These are phyloP conservation scores for Aspergillus steynii DNA, from an alignment of 495 filamentous ascomycete species.

Conservation along the genomic window DNA sequence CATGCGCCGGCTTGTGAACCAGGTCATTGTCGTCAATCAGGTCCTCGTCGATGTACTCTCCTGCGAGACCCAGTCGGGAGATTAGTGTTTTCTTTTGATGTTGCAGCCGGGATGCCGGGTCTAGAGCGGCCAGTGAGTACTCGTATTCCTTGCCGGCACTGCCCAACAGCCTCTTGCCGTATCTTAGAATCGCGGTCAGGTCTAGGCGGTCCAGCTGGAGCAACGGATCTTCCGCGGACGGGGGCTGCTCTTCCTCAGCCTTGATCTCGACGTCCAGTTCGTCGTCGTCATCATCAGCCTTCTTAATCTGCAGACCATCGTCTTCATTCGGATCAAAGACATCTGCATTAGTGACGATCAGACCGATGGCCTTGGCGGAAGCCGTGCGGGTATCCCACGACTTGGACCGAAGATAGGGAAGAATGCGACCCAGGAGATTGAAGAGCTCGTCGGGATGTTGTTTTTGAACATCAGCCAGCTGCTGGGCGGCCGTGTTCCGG, in stretches of 20 bases:
- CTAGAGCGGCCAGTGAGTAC: conserved; percentile 75
- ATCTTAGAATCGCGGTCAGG: conserved; percentile 72
- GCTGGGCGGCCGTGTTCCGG: conserved; percentile 92
- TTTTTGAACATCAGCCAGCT: conserved; percentile 96
- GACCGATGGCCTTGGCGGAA: conserved; percentile 86
- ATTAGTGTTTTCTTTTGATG: conserved; percentile 88
- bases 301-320: conserved; percentile 52
- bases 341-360: conserved; percentile 87
- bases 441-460: conserved; percentile 96
- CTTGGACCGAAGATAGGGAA: conserved; percentile 88
- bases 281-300: conserved; percentile 55
- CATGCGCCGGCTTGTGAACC: conserved; percentile 45
- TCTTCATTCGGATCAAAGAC: conserved; percentile 82
- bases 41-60: conserved; percentile 83
- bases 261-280: conserved; percentile 51
- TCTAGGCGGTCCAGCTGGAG: conserved; percentile 77
- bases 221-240: conserved; percentile 46
- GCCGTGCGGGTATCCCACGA: conserved; percentile 95
- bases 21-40: conserved; percentile 66
- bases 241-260: conserved; percentile 36
- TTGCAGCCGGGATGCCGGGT: conserved; percentile 74
- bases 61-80: conserved; percentile 78
- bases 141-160: conserved; percentile 82
- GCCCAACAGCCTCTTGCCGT: conserved; percentile 78
- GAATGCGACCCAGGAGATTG: conserved; percentile 91